Base-by-base conservation (phyloP, 306 rosid genomes). In the Prunus mume region DNA sequence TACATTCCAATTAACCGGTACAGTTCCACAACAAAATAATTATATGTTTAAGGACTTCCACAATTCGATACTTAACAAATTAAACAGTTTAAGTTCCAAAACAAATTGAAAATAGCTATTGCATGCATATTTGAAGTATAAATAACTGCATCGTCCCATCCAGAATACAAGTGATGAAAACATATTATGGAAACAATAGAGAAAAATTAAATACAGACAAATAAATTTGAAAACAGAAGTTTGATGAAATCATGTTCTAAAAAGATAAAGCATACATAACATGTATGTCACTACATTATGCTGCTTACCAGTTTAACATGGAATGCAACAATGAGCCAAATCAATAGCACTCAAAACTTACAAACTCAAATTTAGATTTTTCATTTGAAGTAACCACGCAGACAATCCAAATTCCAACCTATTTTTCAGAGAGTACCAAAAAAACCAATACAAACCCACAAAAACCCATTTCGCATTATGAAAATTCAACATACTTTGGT, bases 401-500 rank as follows among this genome's bases (percentile, higher is more conserved):
- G 27, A 38, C 19, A 61, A 10, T 8, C 63, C 27, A 57, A 22
- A 22, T 1, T 14, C 65, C 65, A 25, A 25, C 38, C 67, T 43
- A 30, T 28, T 13, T 28, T 41, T 61, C 66, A 73, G 3, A 9
- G 12, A 27, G 73, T 2, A 43, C 64, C 14, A 10, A 20, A 24
- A 24, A 58, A 28, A 5, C 66, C 41, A 62, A 62, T 9, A 6
- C 43, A 62, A 62, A 5, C 66, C 20, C 11, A 47, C 22, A 76
- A 52, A 18, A 34, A 15, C 7, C 1, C 49, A 38, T 15, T 65
- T 65, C 49, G 49, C 25, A 18, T 32, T 18, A 17, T 15, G 20
- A 24, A 63, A 15, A 63, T 28, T 63, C 17, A 71, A 25, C 24
- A 71, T 81, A 92, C 97, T 75, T 95, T 95, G 34, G 97, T 95